Conservation (phyloP, 225 moss, liverwort and hornwort species). For the Bryum argenteum region DNA sequence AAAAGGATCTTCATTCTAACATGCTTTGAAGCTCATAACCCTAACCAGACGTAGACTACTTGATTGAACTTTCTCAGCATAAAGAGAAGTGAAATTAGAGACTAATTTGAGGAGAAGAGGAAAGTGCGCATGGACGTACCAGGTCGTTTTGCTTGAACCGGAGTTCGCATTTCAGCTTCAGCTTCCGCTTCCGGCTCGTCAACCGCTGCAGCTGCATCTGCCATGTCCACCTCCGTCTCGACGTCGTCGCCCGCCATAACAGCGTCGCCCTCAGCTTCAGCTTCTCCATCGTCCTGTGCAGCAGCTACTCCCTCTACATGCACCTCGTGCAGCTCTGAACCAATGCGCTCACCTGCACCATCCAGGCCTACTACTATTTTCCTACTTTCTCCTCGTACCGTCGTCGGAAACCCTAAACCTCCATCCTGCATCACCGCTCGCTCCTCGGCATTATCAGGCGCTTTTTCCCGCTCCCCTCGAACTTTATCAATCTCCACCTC, state of each 20-base stretch:
- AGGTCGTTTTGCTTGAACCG: slow-evolving; percentile 35
- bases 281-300: slow-evolving; percentile 25
- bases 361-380: slow-evolving; percentile 32
- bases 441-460: slow-evolving; percentile 66
- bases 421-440: slow-evolving; percentile 46
- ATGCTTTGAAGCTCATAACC: slow-evolving; percentile 9
- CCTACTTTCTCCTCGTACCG: slow-evolving; percentile 35
- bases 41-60: slow-evolving; percentile 4
- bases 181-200: slow-evolving; percentile 41
- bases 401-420: slow-evolving; percentile 49
- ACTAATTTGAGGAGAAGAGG: neutral
- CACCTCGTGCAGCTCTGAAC: slow-evolving; percentile 24
- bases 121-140: slow-evolving; percentile 37
- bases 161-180: slow-evolving; percentile 29
- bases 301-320: slow-evolving; percentile 29
- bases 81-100: neutral
- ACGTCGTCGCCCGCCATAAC: slow-evolving; percentile 16
- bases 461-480: slow-evolving; percentile 54
- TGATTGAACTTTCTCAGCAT: slow-evolving; percentile 3
- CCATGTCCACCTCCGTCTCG: slow-evolving; percentile 43
- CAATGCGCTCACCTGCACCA: slow-evolving; percentile 38
- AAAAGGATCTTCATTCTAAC: slow-evolving; percentile 11
- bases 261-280: slow-evolving; percentile 28
- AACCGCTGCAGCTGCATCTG: slow-evolving; percentile 33
- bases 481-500: slow-evolving; percentile 50